Percentiles rank a stretch among this genome's conserved stretches.
phyloP scores from a whole-genome alignment of 2,329 filamentous ascomycete species.

The Penicillium paneum region DNA sequence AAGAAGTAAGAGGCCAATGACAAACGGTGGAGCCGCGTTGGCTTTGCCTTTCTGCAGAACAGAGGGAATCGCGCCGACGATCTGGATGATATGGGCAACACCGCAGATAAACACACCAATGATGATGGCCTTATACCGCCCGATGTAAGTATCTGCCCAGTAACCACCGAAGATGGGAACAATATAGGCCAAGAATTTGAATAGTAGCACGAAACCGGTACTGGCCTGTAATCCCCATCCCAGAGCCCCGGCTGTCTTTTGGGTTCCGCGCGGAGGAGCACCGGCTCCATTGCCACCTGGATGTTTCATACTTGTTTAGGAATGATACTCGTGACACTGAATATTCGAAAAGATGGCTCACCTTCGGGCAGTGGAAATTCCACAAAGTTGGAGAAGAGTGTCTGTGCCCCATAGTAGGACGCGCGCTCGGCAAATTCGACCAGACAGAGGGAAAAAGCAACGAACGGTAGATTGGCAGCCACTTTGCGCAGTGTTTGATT shows the following conservation, averaged over 20 bases:
- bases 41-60: slow-evolving; percentile 36
- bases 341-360: background rate
- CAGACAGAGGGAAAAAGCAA: slow-evolving; percentile 57
- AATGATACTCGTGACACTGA: background rate
- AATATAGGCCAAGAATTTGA: slow-evolving; percentile 54
- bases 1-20: slow-evolving; percentile 40
- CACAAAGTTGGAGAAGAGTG: slow-evolving; percentile 60
- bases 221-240: slow-evolving; percentile 54
- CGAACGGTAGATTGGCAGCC: slow-evolving; percentile 50
- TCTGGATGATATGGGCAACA: slow-evolving; percentile 9
- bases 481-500: slow-evolving; percentile 46
- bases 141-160: slow-evolving; percentile 24
- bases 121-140: slow-evolving; percentile 33
- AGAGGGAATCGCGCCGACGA: slow-evolving; percentile 40
- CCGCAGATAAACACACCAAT: slow-evolving; percentile 40
- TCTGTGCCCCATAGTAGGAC: slow-evolving; percentile 58
- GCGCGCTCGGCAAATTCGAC: slow-evolving; percentile 62
- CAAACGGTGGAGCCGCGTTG: slow-evolving; percentile 37
- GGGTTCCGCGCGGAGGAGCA: slow-evolving; percentile 28
- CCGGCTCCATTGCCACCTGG: slow-evolving; percentile 24
- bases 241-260: slow-evolving; percentile 55
- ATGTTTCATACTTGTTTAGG: background rate
- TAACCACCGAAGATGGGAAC: slow-evolving; percentile 50
- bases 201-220: slow-evolving; percentile 53
- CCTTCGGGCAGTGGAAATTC: slow-evolving; percentile 57